These are phyloP conservation scores for Lycium ferocissimum DNA, from an alignment of 257 asterid genomes.

Conservation along the genomic window DNA sequence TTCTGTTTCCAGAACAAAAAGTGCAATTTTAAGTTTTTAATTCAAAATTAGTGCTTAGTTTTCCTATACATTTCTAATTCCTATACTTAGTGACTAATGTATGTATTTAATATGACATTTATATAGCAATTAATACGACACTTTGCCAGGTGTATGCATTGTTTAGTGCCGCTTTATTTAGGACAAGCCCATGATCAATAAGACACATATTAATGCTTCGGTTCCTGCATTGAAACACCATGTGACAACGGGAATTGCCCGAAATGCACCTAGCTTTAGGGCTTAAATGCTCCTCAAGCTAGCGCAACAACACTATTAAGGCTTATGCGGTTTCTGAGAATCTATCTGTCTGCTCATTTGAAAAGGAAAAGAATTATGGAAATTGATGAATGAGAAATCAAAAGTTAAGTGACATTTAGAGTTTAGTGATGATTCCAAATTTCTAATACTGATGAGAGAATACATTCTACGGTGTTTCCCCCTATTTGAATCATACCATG, in stretches of 20 bases:
- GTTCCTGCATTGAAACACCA: background rate
- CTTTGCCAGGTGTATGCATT: background rate
- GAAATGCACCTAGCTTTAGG: background rate
- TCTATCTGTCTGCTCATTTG: background rate
- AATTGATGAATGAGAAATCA: background rate
- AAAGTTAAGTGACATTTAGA: background rate
- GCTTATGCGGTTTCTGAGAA: background rate
- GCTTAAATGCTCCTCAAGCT: background rate
- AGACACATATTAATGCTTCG: background rate
- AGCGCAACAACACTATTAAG: background rate
- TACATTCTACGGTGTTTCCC: background rate
- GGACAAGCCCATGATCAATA: background rate
- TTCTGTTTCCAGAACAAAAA: conserved; percentile 14
- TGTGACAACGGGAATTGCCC: background rate
- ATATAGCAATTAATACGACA: conserved; percentile 6
- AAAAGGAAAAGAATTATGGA: background rate
- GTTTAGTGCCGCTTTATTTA: background rate
- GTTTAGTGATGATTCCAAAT: background rate
- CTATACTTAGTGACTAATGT: background rate
- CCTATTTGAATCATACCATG: background rate
- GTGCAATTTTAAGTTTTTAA: background rate
- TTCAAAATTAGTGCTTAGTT: background rate
- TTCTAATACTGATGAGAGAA: background rate
- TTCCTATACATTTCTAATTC: conserved; percentile 9
- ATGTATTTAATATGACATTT: background rate